A percentile compares a stretch with the other conserved stretches of the same genome.
These are phyloP conservation scores for Saururus chinensis DNA, from an alignment of 164 flowering plant genomes.

Conservation along the genomic window DNA sequence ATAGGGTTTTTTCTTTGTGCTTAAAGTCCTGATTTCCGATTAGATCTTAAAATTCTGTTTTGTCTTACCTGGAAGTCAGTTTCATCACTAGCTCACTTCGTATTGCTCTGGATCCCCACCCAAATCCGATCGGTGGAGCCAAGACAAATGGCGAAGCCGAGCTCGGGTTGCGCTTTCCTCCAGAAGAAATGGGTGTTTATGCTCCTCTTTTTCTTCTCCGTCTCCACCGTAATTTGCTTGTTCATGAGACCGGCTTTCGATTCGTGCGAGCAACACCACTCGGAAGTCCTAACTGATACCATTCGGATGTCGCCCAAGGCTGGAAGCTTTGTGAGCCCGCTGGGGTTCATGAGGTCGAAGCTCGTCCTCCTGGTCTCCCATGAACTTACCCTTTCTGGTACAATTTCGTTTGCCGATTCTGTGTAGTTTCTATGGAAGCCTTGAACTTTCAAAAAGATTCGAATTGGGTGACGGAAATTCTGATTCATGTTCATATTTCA, in stretches of 20 bases:
- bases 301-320: conserved; percentile 1
- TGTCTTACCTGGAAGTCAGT: too few species aligned
- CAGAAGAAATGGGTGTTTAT: conserved; percentile 44
- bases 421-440: background rate
- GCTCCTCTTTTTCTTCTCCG: conserved; percentile 33
- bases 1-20: too few species aligned
- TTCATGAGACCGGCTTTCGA: conserved; percentile 33
- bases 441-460: too few species aligned
- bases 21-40: too few species aligned
- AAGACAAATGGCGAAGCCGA: conserved; percentile 52
- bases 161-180: conserved; percentile 24
- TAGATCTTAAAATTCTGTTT: too few species aligned
- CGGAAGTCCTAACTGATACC: conserved; percentile 5
- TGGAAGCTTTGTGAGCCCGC: conserved; percentile 26
- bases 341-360: conserved; percentile 75
- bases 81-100: too few species aligned
- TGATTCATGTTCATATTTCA: too few species aligned
- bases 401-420: background rate
- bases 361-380: conserved; percentile 76
- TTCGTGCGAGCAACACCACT: conserved; percentile 28
- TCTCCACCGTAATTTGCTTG: conserved; percentile 37
- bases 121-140: too few species aligned
- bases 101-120: too few species aligned
- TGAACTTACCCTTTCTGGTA: conserved; percentile 84
- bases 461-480: background rate